A percentile compares a stretch with the other conserved stretches of the same genome.
Evolutionary conservation across 2,329 filamentous ascomycete species (phyloP).

Genomic region (Cladosporium austrohemisphaericum): DNA sequence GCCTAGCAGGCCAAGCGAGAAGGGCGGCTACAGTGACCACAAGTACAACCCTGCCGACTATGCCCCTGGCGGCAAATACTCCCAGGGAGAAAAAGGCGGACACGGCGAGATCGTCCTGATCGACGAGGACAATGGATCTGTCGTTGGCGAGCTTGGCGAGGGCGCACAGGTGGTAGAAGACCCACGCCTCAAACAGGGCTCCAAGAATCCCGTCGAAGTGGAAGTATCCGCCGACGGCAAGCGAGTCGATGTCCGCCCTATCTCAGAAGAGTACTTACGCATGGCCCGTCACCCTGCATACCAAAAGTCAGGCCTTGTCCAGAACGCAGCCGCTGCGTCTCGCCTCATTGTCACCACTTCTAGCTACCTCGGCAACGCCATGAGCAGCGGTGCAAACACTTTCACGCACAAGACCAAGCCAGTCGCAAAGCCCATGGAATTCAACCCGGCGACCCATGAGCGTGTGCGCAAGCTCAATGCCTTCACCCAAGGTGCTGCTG

Average conservation of each 20-base stretch:
- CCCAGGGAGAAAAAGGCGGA: slow-evolving; percentile 38
- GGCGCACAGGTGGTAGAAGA: slow-evolving; percentile 79
- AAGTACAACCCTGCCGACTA: slow-evolving; percentile 79
- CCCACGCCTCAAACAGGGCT: slow-evolving; percentile 71
- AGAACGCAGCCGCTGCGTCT: slow-evolving; percentile 81
- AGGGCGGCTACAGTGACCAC: slow-evolving; percentile 33
- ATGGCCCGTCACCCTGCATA: slow-evolving; percentile 87
- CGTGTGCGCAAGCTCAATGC: slow-evolving; percentile 85
- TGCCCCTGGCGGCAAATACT: slow-evolving; percentile 64
- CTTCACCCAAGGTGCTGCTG: slow-evolving; percentile 75
- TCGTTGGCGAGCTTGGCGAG: slow-evolving; percentile 85
- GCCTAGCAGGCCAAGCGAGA: slow-evolving; percentile 29
- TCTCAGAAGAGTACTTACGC: slow-evolving; percentile 67
- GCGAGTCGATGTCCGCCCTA: slow-evolving; percentile 64
- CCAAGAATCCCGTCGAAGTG: slow-evolving; percentile 84
- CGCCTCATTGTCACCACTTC: slow-evolving; percentile 88
- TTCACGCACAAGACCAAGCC: slow-evolving; percentile 81
- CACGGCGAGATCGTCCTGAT: slow-evolving; percentile 80
- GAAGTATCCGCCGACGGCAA: slow-evolving; percentile 66
- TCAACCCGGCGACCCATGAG: slow-evolving; percentile 77
- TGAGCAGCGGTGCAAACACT: slow-evolving; percentile 72
- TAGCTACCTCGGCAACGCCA: slow-evolving; percentile 69
- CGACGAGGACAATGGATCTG: slow-evolving; percentile 92
- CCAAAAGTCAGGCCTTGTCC: slow-evolving; percentile 78
- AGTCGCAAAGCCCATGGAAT: slow-evolving; percentile 75